Percentiles rank a stretch among this genome's conserved stretches.
These are phyloP conservation scores for Xylaria sp. DNA, from an alignment of 2,329 filamentous ascomycete species.

Conservation along the genomic window DNA sequence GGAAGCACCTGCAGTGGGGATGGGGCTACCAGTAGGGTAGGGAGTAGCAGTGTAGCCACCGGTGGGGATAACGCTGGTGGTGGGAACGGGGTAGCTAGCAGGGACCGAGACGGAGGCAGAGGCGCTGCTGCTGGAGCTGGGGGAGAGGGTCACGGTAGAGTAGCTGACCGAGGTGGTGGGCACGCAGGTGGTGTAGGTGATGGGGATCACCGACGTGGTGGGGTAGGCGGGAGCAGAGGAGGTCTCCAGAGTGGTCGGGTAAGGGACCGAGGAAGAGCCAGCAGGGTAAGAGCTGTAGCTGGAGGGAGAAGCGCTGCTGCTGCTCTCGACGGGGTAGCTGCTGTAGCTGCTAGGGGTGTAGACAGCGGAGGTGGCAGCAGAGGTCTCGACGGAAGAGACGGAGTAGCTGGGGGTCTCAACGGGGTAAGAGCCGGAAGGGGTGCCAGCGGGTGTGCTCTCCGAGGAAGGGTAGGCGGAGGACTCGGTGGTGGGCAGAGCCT, in stretches of 20 bases:
- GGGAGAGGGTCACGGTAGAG: conserved; percentile 33
- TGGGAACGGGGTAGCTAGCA: conserved; percentile 32
- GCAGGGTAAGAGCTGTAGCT: conserved; percentile 37
- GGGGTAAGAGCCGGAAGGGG: conserved; percentile 10
- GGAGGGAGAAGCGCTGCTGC: conserved; percentile 11
- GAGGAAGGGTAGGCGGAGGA: conserved; percentile 2
- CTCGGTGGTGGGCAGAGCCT: conserved; percentile 11
- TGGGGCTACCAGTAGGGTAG: conserved; percentile 42
- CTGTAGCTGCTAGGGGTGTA: conserved; percentile 24
- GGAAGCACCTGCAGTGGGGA: conserved; percentile 56
- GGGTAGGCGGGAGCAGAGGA: conserved; percentile 47
- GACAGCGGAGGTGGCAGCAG: neutral
- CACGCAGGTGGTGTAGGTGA: conserved; percentile 52
- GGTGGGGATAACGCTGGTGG: conserved; percentile 36
- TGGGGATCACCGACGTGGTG: conserved; percentile 50
- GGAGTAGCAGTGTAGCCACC: conserved; percentile 43
- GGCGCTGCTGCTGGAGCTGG: conserved; percentile 21
- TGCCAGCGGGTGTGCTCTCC: neutral
- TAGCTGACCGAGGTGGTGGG: conserved; percentile 39
- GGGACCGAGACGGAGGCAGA: conserved; percentile 27
- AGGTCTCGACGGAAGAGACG: conserved; percentile 9
- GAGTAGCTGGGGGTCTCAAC: neutral
- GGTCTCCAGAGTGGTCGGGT: conserved; percentile 35
- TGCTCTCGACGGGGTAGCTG: conserved; percentile 28
- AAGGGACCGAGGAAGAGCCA: conserved; percentile 21